phyloP scores from a whole-genome alignment of 2,329 filamentous ascomycete genomes.

The Dothideomycetes sp. region DNA sequence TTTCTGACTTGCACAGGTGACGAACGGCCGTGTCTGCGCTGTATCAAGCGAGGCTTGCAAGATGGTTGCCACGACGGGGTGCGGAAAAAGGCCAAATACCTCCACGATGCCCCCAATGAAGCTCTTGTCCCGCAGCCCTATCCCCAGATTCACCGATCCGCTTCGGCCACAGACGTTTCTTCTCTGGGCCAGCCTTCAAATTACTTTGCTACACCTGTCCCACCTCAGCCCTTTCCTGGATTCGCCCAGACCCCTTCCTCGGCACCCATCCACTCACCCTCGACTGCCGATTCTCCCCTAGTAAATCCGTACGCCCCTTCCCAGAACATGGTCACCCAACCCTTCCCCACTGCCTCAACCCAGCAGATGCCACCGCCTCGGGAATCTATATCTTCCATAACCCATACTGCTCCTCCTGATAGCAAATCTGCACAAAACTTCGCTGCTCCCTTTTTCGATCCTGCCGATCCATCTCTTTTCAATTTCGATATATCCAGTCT shows the following conservation, averaged over 20 bases:
- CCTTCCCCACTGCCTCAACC: conserved; percentile 27
- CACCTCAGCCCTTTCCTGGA: conserved; percentile 10
- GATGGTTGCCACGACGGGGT: conserved; percentile 93
- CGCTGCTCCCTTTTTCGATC: conserved; percentile 64
- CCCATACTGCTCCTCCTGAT: conserved; percentile 31
- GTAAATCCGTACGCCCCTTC: conserved; percentile 43
- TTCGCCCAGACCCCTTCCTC: conserved; percentile 15
- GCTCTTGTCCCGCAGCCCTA: conserved; percentile 68
- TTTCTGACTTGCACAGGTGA: conserved; percentile 56
- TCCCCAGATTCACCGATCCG: background rate
- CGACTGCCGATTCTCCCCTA: conserved; percentile 36
- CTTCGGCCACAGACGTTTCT: conserved; percentile 2
- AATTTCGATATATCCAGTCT: conserved; percentile 92
- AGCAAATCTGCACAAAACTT: conserved; percentile 36
- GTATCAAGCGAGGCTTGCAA: conserved; percentile 84
- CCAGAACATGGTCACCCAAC: conserved; percentile 6
- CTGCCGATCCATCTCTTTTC: conserved; percentile 83
- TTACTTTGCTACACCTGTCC: conserved; percentile 11
- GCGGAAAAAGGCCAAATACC: conserved; percentile 97
- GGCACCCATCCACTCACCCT: conserved; percentile 30
- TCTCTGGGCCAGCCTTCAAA: conserved; percentile 19
- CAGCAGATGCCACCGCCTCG: conserved; percentile 40
- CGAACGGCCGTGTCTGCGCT: conserved; percentile 85
- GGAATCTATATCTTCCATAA: conserved; percentile 40
- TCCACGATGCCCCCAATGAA: conserved; percentile 88